Base-by-base conservation (phyloP, 2,329 filamentous ascomycete species). In the Camillea tinctor region DNA sequence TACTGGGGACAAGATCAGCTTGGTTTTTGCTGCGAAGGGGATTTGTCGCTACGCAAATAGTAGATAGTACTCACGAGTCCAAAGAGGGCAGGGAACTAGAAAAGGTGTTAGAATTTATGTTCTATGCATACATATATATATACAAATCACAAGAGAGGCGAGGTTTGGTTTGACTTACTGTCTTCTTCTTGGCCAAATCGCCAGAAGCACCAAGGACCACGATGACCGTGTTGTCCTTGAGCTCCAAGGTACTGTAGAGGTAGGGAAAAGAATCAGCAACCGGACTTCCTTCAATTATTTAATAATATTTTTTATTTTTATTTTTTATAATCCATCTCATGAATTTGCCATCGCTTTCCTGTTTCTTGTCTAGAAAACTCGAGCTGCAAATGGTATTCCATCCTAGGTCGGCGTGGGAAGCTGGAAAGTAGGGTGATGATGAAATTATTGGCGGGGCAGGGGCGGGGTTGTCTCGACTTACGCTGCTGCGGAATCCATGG, bases 171-270 rank as follows among this genome's bases (percentile, higher is more conserved):
- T 36, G 40, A 61, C 87, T 76, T 80, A 96, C 93, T 52, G 95
- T 99, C 89, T 99, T 99, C 89, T 99, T 99, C 86, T 99, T 99
- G 55, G 95, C 95, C 69, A 99, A 82, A 84, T 99, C 95, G 73
- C 95, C 95, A 56, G 95, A 99, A 67, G 95, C 95, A 73, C 95
- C 95, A 69, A 99, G 88, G 72, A 99, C 95, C 72, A 99, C 86
- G 73, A 99, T 96, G 75, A 93, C 87, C 67, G 95, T 99, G 85
- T 99, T 96, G 75, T 98, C 92, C 85, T 97, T 99, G 74, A 99
- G 89, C 87, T 99, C 95, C 79, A 96, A 84, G 73, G 87, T 88
- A 75, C 92, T 96, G 76, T 68, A n/a, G n/a, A n/a, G n/a, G n/a
- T 60, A 60, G 60, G 62, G 56, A 59, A 67, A 61, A 55, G 60